Base-by-base conservation (phyloP, 73 alveolate genomes). In the Paramecium tetraurelia region DNA sequence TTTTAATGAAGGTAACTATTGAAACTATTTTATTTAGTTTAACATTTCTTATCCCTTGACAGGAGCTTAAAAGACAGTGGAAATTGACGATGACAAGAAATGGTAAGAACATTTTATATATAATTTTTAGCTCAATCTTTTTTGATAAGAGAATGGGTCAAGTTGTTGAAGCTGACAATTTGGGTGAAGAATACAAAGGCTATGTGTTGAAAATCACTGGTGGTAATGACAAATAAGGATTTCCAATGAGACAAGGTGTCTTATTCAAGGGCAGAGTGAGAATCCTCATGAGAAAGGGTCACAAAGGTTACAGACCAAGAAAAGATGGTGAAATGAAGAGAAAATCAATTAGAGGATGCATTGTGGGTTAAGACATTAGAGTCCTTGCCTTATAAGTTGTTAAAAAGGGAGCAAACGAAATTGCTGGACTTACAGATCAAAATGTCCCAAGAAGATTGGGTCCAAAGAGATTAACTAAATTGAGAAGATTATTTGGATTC, bases 231-330 rank as follows among this genome's bases (percentile, higher is more conserved):
- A 96, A 97, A 93, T 96, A 97, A 92, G 99, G 99, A 21, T 97
- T 97, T 97, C 96, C 99, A 63, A 97, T 97, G 99, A 97, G 96
- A 93, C 93, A 97, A 88, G 99, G 99, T 58, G 97, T 97, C 86
- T 83, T 97, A 83, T 92, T 94, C 80, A 96, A 96, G 93, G 96
- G 95, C 48, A 94, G 97, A 93, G 98, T 96, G 59, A 94, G 97
- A 93, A 89, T 96, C 40, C 96, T 96, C 88, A 92, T 96, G 72
- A 95, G 95, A 85, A 95, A 95, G 75, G 99, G 99, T 59, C 94
- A 96, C 93, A 92, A 96, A 46, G 86, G 95, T 93, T 97, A 94
- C 95, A 94, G 98, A 93, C 98, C 95, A 72, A 96, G 97, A 95
- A 97, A 98, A 93, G 85, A 94, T 77, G 99, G 99, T 71, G 97